Percentiles rank a stretch among this genome's conserved stretches.
Conservation (phyloP, 1,284 basidiomycete species). For the Cryptococcus sp. region DNA sequence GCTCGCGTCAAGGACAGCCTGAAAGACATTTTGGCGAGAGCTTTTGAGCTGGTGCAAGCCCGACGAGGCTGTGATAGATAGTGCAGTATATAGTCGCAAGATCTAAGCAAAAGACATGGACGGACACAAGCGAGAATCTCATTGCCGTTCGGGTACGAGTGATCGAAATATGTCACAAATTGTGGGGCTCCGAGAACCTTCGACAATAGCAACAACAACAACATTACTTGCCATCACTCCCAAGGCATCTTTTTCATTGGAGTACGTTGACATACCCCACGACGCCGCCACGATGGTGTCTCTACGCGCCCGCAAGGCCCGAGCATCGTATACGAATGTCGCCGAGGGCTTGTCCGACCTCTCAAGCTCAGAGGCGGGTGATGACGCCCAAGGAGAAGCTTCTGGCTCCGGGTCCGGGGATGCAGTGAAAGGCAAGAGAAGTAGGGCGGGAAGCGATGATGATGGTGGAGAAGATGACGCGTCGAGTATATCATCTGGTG, state of each 20-base stretch:
- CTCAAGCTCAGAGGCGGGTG: slow-evolving; percentile 16
- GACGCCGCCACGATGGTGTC: slow-evolving; percentile 24
- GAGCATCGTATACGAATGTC: slow-evolving; percentile 27
- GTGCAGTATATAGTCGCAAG: too few relatives aligned
- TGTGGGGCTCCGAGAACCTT: too few relatives aligned
- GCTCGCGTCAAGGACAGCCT: too few relatives aligned
- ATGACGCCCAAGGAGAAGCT: background rate
- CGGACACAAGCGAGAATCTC: too few relatives aligned
- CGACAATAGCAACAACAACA: background rate
- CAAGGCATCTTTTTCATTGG: background rate
- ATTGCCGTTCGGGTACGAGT: too few relatives aligned
- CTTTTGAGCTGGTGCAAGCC: too few relatives aligned
- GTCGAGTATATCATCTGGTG: slow-evolving; percentile 24
- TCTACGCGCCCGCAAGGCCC: slow-evolving; percentile 28
- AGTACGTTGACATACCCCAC: too few relatives aligned
- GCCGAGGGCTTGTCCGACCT: slow-evolving; percentile 28
- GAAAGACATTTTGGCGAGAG: too few relatives aligned
- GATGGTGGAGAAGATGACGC: slow-evolving; percentile 8
- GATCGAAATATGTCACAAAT: too few relatives aligned
- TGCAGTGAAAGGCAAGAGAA: background rate
- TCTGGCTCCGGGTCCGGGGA: background rate
- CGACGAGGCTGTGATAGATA: too few relatives aligned
- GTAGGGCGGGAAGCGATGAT: background rate
- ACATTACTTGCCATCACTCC: background rate
- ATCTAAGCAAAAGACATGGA: too few relatives aligned